These are phyloP conservation scores for Cercospora sesami DNA, from an alignment of 2,329 filamentous ascomycete species.

Conservation along the genomic window DNA sequence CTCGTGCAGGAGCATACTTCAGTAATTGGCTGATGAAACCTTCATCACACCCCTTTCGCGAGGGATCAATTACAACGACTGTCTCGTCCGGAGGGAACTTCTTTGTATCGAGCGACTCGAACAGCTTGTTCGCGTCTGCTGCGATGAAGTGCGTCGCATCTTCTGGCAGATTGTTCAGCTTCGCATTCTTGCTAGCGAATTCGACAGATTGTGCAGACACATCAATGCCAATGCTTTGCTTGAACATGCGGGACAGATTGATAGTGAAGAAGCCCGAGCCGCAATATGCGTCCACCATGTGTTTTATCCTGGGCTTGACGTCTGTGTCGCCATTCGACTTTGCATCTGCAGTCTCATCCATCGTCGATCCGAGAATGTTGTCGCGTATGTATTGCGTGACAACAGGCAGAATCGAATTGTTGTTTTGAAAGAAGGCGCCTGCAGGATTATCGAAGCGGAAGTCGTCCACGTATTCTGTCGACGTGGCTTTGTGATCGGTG, in stretches of 20 bases:
- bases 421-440: constrained; percentile 98
- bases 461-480: constrained; percentile 83
- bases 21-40: constrained; percentile 81
- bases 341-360: constrained; percentile 27
- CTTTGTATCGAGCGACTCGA: constrained; percentile 61
- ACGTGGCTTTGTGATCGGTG: constrained; percentile 77
- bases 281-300: constrained; percentile 96
- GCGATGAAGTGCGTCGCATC: constrained; percentile 80
- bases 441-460: constrained; percentile 89
- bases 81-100: constrained; percentile 76
- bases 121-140: constrained; percentile 81
- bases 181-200: constrained; percentile 76
- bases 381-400: constrained; percentile 87
- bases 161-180: constrained; percentile 67
- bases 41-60: constrained; percentile 88
- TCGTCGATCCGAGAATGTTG: constrained; percentile 59
- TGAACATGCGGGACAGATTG: constrained; percentile 80
- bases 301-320: constrained; percentile 60
- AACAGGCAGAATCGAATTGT: constrained; percentile 88
- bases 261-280: constrained; percentile 97
- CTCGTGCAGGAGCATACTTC: constrained; percentile 70
- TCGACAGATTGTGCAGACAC: constrained; percentile 76
- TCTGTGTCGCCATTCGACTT: constrained; percentile 19
- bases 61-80: constrained; percentile 93
- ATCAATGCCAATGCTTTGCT: constrained; percentile 82